phyloP scores from a whole-genome alignment of 768 basidiomycete species.

The Tubosaeta sp. region DNA sequence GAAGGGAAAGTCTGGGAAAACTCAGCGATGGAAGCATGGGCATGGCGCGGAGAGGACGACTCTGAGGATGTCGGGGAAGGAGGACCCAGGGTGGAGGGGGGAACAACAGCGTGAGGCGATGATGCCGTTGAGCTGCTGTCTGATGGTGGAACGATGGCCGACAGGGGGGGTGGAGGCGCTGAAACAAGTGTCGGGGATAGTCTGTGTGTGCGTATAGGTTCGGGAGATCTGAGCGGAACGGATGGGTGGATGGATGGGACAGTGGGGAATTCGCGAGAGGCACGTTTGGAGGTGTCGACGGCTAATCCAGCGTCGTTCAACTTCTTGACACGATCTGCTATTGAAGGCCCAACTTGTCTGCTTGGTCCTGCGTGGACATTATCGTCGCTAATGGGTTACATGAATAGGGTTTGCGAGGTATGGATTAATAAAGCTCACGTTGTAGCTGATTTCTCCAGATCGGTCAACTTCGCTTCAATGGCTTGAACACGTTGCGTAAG shows the following conservation, averaged over 20 bases:
- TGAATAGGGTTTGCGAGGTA: constrained; percentile 10
- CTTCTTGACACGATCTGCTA: constrained; percentile 78
- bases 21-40: constrained; percentile 43
- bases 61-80: constrained; percentile 71
- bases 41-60: constrained; percentile 54
- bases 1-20: constrained; percentile 70
- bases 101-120: constrained; percentile 63
- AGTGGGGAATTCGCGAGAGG: constrained; percentile 49
- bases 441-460: constrained; percentile 39
- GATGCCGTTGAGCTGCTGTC: constrained; percentile 33
- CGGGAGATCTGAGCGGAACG: constrained; percentile 28
- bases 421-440: constrained; percentile 21
- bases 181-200: constrained; percentile 35
- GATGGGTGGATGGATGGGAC: constrained; percentile 29
- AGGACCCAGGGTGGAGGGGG: constrained; percentile 67
- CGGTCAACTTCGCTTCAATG: constrained; percentile 43
- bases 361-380: constrained; percentile 32
- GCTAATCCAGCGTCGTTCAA: constrained; percentile 70
- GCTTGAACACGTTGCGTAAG: constrained; percentile 39
- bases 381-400: constrained; percentile 10
- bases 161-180: constrained; percentile 21
- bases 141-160: constrained; percentile 16
- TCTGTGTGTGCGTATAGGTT: constrained; percentile 34
- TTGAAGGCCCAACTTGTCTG: constrained; percentile 55
- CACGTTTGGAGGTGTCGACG: constrained; percentile 52